Evolutionary conservation across 331 rosid genomes (phyloP), one percentile per base, ranked within the genome.

Genomic region (Stylosanthes scabra): DNA sequence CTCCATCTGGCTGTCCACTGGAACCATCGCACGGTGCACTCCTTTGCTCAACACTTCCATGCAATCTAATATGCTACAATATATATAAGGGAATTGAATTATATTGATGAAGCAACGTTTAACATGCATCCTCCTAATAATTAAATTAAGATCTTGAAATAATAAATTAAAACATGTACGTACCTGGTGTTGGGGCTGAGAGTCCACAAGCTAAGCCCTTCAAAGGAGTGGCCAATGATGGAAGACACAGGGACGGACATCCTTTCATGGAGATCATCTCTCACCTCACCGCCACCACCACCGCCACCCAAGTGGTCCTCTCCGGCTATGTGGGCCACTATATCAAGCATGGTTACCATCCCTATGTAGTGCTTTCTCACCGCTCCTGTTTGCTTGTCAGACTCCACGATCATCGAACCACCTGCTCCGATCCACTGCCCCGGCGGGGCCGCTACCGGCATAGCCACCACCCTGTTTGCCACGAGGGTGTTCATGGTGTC

Each of bases 401-500:
- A 59, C 77, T 91, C 97, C 78, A 94, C 84, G 46, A 94, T 94
- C 96, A 94, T 88, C 0, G 97, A 88, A 20, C 96, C 97, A 0
- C 97, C 93, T 0, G 97, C 97, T 44, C 99, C 99, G 52, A 94
- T 89, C 97, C 96, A 91, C 10, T 89, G 96, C 0, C 99, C 97
- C 0, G 99, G 97, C 6, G 99, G 99, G 0, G 90, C 97, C 0
- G 97, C 96, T 79, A 94, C 97, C 0, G 96, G 97, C 2, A 87
- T 85, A 51, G 97, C 96, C 81, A 87, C 78, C 27, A 91, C 90
- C 47, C 29, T 81, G 78, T 91, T 91, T 0, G 96, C 96, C 20
- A 91, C 97, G 27, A 91, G 83, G 0, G 88, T 47, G 70, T 83
- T 91, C 97, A 91, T 88, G 7, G 96, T 88, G 68, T 91, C 83